phyloP scores from a whole-genome alignment of 2,329 filamentous ascomycete species.

The Aspergillus floridensis region DNA sequence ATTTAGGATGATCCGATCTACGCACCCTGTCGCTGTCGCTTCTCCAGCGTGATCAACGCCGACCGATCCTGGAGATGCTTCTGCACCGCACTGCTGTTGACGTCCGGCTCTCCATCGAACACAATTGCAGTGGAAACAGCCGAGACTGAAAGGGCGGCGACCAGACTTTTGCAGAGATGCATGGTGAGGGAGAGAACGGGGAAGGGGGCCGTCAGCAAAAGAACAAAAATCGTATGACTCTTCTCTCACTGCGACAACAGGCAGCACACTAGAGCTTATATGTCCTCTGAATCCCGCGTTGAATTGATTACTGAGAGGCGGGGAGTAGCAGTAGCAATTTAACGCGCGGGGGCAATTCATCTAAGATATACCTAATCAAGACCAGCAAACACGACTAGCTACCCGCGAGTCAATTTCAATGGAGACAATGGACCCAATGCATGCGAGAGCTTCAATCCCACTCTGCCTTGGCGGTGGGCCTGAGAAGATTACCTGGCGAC shows the following conservation, averaged over 20 bases:
- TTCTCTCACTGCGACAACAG: too few relatives aligned
- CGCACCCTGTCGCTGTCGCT: conserved; percentile 72
- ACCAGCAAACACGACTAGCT: neutral
- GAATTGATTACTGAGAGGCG: neutral
- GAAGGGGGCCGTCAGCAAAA: neutral
- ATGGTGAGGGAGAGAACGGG: neutral
- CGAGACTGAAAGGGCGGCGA: neutral
- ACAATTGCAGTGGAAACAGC: neutral
- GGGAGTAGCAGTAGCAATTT: neutral
- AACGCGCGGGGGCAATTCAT: neutral
- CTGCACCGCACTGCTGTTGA: conserved; percentile 37
- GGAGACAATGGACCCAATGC: neutral
- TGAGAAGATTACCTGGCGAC: neutral
- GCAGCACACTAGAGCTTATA: neutral
- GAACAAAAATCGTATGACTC: too few relatives aligned
- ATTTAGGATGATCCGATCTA: conserved; percentile 14
- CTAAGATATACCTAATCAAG: neutral
- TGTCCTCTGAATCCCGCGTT: neutral
- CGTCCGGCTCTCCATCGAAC: conserved; percentile 5
- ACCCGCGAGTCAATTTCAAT: too few relatives aligned
- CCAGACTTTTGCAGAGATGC: neutral
- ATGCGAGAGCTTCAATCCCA: neutral
- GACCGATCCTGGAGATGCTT: conserved; percentile 73
- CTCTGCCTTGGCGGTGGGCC: neutral
- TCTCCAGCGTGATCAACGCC: conserved; percentile 73